A percentile compares a stretch with the other conserved stretches of the same genome.
These are phyloP conservation scores for Trypanosoma platydactyli DNA, from an alignment of 208 protist species.

Conservation along the genomic window DNA sequence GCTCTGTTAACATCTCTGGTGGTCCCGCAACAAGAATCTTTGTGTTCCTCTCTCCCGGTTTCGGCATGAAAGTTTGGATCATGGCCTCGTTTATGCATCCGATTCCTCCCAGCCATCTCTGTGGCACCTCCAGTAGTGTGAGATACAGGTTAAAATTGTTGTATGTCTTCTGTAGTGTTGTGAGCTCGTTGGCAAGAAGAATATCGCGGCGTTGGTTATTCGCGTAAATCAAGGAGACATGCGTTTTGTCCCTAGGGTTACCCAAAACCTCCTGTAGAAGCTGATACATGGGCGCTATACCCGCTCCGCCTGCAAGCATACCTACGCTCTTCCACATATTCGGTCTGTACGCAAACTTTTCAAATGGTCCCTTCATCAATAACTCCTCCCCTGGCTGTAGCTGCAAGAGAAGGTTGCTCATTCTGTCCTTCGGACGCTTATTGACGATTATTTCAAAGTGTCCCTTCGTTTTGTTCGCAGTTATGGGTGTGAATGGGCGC, in stretches of 20 bases:
- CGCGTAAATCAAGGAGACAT: slow-evolving; percentile 88
- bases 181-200: slow-evolving; percentile 90
- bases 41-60: slow-evolving; percentile 37
- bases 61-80: slow-evolving; percentile 84
- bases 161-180: slow-evolving; percentile 84
- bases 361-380: slow-evolving; percentile 89
- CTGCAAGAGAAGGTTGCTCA: slow-evolving; percentile 87
- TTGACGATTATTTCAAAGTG: slow-evolving; percentile 91
- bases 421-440: slow-evolving; percentile 85
- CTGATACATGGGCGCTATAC: slow-evolving; percentile 94
- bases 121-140: slow-evolving; percentile 87
- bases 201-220: slow-evolving; percentile 92
- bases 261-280: slow-evolving; percentile 76
- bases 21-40: slow-evolving; percentile 44
- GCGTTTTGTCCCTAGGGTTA: slow-evolving; percentile 82
- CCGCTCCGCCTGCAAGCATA: slow-evolving; percentile 92
- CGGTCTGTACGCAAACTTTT: slow-evolving; percentile 83
- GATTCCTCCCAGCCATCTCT: slow-evolving; percentile 86
- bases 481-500: slow-evolving; percentile 88
- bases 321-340: slow-evolving; percentile 91
- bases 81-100: slow-evolving; percentile 88
- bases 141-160: slow-evolving; percentile 92
- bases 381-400: slow-evolving; percentile 92
- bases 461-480: slow-evolving; percentile 66
- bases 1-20: slow-evolving; percentile 32